These are phyloP conservation scores for Nephromyces sp. DNA, from an alignment of 169 alveolate genomes.

Conservation along the genomic window DNA sequence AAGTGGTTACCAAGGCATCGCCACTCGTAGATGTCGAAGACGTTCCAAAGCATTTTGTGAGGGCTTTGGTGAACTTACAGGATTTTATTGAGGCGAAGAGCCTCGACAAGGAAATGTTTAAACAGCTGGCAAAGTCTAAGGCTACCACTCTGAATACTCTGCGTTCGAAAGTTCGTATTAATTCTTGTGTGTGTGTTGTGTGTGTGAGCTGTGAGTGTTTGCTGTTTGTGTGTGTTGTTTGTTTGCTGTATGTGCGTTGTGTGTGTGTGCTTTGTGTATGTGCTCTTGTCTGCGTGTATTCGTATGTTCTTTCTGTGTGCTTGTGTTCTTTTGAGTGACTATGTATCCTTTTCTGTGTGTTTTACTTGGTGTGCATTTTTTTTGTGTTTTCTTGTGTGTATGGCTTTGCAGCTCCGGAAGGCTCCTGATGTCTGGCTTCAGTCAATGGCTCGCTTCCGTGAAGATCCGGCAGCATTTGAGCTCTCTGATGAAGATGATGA, in stretches of 20 bases:
- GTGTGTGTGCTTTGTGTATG: too few species aligned
- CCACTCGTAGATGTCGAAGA: constrained; percentile 28
- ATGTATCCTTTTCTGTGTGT: too few species aligned
- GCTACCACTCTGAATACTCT: constrained; percentile 40
- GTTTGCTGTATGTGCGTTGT: too few species aligned
- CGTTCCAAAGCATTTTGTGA: constrained; percentile 31
- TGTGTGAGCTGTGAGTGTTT: neutral
- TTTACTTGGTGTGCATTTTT: neutral
- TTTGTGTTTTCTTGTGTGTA: neutral
- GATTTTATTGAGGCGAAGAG: constrained; percentile 8
- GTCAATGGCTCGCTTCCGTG: constrained; percentile 20
- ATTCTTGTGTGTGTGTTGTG: neutral
- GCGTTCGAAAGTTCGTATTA: constrained; percentile 27
- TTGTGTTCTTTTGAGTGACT: too few species aligned
- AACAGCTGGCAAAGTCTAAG: constrained; percentile 31
- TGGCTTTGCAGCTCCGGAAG: constrained; percentile 26
- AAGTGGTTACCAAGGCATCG: constrained; percentile 20
- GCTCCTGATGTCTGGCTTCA: constrained; percentile 34
- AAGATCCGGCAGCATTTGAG: constrained; percentile 31
- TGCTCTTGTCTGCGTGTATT: too few species aligned
- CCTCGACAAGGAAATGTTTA: constrained; percentile 29
- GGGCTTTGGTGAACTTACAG: constrained; percentile 27
- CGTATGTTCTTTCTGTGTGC: too few species aligned
- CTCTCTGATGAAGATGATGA: constrained; percentile 27
- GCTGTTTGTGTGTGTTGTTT: too few species aligned